phyloP scores from a whole-genome alignment of 768 basidiomycete genomes.

The Termitomyces sp. region DNA sequence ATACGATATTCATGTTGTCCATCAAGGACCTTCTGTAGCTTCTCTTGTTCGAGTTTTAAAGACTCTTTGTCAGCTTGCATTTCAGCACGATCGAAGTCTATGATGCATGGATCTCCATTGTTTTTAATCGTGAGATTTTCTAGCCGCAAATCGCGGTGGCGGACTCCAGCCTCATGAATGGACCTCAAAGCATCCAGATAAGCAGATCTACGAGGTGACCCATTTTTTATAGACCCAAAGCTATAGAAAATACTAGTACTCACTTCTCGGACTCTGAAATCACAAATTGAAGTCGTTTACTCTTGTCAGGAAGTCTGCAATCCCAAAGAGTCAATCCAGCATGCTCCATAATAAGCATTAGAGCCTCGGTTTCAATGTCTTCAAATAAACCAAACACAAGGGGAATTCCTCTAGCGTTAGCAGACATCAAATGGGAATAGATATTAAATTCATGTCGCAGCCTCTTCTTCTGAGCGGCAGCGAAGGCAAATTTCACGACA shows the following conservation, averaged over 20 bases:
- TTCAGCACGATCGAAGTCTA: not conserved
- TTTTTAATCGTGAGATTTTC: not conserved
- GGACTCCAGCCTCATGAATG: not conserved
- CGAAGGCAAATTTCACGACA: slow-evolving; percentile 12
- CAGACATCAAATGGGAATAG: slow-evolving; percentile 2
- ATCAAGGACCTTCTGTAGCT: not conserved
- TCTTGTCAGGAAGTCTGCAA: not conserved
- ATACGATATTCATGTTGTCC: not conserved
- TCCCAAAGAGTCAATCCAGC: not conserved
- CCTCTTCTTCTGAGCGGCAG: not conserved
- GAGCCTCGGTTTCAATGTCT: slow-evolving; percentile 4
- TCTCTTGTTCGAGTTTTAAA: not conserved
- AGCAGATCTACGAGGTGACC: not conserved
- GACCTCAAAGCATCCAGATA: not conserved
- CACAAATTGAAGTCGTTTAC: not conserved
- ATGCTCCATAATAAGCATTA: slow-evolving; percentile 6
- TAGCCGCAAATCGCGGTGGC: not conserved
- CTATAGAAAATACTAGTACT: not conserved
- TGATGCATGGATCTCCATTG: not conserved
- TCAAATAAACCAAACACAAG: slow-evolving; percentile 13
- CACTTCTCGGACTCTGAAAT: not conserved
- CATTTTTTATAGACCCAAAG: not conserved
- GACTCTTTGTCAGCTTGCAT: not conserved
- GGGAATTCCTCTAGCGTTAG: slow-evolving; percentile 8
- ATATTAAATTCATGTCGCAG: too few species aligned